Evolutionary conservation across 2,329 filamentous ascomycete genomes (phyloP), one percentile per base, ranked within the genome.

Genomic region (Colletotrichum sp.): DNA sequence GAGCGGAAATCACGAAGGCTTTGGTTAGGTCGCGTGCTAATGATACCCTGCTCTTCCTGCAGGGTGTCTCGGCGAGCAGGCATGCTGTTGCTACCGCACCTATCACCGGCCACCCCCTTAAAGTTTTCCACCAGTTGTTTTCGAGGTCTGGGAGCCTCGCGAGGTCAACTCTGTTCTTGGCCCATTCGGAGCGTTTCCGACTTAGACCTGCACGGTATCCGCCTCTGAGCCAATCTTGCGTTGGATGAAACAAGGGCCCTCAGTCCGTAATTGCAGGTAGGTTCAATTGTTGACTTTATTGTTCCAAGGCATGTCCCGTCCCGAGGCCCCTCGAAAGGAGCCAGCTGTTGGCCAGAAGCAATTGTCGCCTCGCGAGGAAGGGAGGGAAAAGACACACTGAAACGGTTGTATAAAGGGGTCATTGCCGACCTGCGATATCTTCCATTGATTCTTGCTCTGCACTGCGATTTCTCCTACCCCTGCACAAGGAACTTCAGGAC

Each of bases 361-460:
- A 28, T 12, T 4, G 55, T 58, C 8, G 7, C 8, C 55, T 58
- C 55, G 55, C 24, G 55, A 58, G n/a, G 2, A 58, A 4, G 24
- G 52, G 24, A 58, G 24, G 16, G 55, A 58, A 18, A 58, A 28
- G 55, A 28, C 55, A 26, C 3, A 24, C 55, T 58, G 24, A 28
- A 58, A 26, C 55, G 26, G 15, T 1, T 18, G 13, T 28, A 58
- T 58, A 58, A 58, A 58, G 26, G 55, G 13, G 24, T 5, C 5
- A 2, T 58, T 8, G 16, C 8, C 10, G 3, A 8, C n/a, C 55
- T 7, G 15, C 55, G 21, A 18, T 26, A 3, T 18, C 15, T n/a
- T 10, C 4, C 13, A 2, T 0, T 0, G 8, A 28, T 58, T 58
- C 0, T 9, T 6, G 4, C 1, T 58, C 24, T 18, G 21, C 55